Conservation (phyloP, 2,329 filamentous ascomycete species). For the Aspergillus quadricinctus region DNA sequence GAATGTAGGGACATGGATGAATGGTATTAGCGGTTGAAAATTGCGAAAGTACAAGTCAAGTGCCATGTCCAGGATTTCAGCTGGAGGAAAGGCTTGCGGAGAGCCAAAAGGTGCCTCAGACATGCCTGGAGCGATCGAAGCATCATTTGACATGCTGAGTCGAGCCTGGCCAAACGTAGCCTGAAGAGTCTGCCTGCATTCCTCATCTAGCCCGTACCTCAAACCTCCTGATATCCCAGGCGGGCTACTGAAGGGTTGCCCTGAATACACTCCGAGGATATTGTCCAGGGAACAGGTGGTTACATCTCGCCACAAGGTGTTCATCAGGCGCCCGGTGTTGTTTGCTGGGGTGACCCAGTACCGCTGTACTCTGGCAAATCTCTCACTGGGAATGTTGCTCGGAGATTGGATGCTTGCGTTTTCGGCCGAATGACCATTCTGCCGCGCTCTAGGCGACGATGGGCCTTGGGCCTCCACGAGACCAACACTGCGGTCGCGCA, state of each 20-base stretch:
- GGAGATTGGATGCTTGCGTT: constrained; percentile 18
- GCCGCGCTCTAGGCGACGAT: constrained; percentile 20
- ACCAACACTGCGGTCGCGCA: constrained; percentile 21
- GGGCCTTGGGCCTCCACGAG: constrained; percentile 18
- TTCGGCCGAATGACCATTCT: constrained; percentile 19
- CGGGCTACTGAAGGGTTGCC: constrained; percentile 17
- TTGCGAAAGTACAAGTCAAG: constrained; percentile 52
- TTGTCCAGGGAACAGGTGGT: constrained; percentile 36
- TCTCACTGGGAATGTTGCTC: constrained; percentile 35
- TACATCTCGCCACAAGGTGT: constrained; percentile 39
- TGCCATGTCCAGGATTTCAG: constrained; percentile 52
- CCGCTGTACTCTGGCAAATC: constrained; percentile 40
- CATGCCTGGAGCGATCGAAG: constrained; percentile 14
- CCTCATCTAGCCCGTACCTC: constrained; percentile 38
- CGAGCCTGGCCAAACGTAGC: constrained; percentile 29
- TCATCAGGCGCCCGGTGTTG: constrained; percentile 37
- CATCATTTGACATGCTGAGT: constrained; percentile 15
- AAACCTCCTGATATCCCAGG: constrained; percentile 26
- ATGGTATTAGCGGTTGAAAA: constrained; percentile 50
- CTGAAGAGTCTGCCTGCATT: constrained; percentile 39
- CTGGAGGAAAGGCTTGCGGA: constrained; percentile 43
- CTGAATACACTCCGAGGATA: constrained; percentile 30
- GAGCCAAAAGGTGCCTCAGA: constrained; percentile 20
- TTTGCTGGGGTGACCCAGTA: constrained; percentile 40
- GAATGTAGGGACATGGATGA: constrained; percentile 52